Conservation (phyloP, 805 yeast genomes). For the Barnettozyma wickerhamii region DNA sequence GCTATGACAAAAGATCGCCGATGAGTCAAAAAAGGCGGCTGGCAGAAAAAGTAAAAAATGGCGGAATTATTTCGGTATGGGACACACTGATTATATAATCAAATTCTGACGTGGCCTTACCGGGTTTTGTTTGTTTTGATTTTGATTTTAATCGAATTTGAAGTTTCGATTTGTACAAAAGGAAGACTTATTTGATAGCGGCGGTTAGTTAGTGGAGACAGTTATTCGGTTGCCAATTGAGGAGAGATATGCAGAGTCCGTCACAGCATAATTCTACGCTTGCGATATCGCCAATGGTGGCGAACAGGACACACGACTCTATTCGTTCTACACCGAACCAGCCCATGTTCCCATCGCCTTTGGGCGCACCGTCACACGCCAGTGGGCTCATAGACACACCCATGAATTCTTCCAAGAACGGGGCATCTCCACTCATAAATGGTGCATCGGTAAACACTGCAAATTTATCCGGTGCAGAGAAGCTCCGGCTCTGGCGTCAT, state of each 20-base stretch:
- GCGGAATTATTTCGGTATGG: too few relatives aligned
- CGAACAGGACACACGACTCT: constrained; percentile 30
- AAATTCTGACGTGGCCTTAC: not conserved
- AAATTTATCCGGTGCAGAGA: constrained; percentile 67
- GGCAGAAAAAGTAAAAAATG: too few relatives aligned
- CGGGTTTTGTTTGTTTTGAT: not conserved
- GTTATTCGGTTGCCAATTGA: too few relatives aligned
- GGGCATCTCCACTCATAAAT: not conserved
- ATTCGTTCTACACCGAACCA: constrained; percentile 48
- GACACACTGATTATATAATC: too few relatives aligned
- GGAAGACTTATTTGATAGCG: too few relatives aligned
- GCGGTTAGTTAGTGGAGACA: too few relatives aligned
- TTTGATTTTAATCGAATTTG: not conserved
- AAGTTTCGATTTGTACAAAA: too few relatives aligned
- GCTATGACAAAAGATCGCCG: too few relatives aligned
- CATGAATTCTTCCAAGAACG: not conserved
- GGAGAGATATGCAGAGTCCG: constrained; percentile 25
- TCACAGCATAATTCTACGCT: constrained; percentile 71
- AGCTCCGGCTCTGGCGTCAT: constrained; percentile 85
- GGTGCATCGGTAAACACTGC: not conserved
- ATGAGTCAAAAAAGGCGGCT: too few relatives aligned
- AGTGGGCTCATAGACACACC: constrained; percentile 4
- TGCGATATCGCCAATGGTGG: constrained; percentile 64
- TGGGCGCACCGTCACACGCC: constrained; percentile 28
- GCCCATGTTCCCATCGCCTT: constrained; percentile 28